Evolutionary conservation across 352 stramenopile genomes (phyloP).

Genomic region (Pythium phragmitis): DNA sequence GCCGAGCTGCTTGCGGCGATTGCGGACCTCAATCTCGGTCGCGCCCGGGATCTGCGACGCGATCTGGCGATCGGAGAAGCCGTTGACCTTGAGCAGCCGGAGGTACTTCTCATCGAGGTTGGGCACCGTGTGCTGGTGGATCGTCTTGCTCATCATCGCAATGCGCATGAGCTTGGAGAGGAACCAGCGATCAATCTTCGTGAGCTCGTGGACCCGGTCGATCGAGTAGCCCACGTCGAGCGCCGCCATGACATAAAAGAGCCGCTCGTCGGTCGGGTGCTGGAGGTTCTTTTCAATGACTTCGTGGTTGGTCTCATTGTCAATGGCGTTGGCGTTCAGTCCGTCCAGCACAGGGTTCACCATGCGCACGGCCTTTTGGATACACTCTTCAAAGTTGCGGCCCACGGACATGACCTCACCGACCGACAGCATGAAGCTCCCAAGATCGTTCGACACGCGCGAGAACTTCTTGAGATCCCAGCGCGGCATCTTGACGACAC

Average conservation of each 20-base stretch:
- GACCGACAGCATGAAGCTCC: conserved; percentile 95
- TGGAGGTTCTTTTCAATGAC: conserved; percentile 66
- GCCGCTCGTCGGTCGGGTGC: conserved; percentile 73
- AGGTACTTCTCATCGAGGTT: conserved; percentile 42
- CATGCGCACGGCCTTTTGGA: conserved; percentile 97
- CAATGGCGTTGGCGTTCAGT: conserved; percentile 57
- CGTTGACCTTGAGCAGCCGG: conserved; percentile 79
- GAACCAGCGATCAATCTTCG: conserved; percentile 99
- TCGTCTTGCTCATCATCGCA: conserved; percentile 76
- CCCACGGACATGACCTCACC: conserved; percentile 97
- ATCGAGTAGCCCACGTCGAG: conserved; percentile 93
- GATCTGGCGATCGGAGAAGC: conserved; percentile 92
- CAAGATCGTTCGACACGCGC: conserved; percentile 89
- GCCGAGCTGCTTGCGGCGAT: conserved; percentile 76
- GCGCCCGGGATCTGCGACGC: conserved; percentile 68
- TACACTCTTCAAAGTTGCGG: conserved; percentile 95
- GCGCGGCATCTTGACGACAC: conserved; percentile 95
- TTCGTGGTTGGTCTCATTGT: conserved; percentile 70
- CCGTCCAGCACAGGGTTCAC: conserved; percentile 73
- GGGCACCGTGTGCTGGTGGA: conserved; percentile 69
- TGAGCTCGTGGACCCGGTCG: conserved; percentile 96
- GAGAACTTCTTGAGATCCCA: conserved; percentile 98
- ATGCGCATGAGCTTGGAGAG: conserved; percentile 87
- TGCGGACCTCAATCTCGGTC: conserved; percentile 74
- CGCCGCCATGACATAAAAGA: conserved; percentile 80